Evolutionary conservation across 2,329 filamentous ascomycete species (phyloP).

Genomic region (Aspergillus sojae): DNA sequence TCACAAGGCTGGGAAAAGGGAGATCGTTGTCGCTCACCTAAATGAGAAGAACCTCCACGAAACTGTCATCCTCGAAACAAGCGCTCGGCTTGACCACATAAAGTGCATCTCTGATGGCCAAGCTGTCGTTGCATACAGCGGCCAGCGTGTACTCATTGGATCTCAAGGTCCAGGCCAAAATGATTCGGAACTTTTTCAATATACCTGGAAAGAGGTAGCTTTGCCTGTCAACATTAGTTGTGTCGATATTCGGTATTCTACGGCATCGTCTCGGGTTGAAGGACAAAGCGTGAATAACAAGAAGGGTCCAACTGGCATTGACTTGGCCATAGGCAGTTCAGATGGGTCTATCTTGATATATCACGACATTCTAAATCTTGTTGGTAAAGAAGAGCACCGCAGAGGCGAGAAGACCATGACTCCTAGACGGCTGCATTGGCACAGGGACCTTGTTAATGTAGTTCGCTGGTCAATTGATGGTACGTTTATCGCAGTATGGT

Average conservation of each 20-base stretch:
- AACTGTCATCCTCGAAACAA: constrained; percentile 33
- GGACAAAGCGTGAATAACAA: constrained; percentile 17
- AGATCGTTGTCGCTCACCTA: constrained; percentile 31
- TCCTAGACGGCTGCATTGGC: constrained; percentile 82
- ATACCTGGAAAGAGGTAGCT: constrained; percentile 58
- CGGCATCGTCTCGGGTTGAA: constrained; percentile 24
- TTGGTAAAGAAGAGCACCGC: constrained; percentile 51
- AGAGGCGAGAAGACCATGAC: constrained; percentile 48
- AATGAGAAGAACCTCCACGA: constrained; percentile 25
- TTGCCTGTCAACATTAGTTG: constrained; percentile 66
- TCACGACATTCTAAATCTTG: constrained; percentile 67
- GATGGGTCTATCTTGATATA: constrained; percentile 82
- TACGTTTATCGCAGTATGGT: constrained; percentile 40
- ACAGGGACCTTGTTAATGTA: constrained; percentile 77
- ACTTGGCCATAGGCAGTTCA: constrained; percentile 76
- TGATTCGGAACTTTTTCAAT: constrained; percentile 44
- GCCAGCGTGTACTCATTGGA: constrained; percentile 62
- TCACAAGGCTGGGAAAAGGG: constrained; percentile 40
- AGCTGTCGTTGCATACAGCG: constrained; percentile 42
- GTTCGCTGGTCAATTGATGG: constrained; percentile 93
- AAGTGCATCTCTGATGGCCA: constrained; percentile 32
- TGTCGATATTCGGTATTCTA: constrained; percentile 61
- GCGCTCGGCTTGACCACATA: constrained; percentile 31
- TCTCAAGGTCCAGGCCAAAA: constrained; percentile 42
- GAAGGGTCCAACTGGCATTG: constrained; percentile 54